Evolutionary conservation across 2,329 filamentous ascomycete genomes (phyloP).

Genomic region (Neurospora sp.): DNA sequence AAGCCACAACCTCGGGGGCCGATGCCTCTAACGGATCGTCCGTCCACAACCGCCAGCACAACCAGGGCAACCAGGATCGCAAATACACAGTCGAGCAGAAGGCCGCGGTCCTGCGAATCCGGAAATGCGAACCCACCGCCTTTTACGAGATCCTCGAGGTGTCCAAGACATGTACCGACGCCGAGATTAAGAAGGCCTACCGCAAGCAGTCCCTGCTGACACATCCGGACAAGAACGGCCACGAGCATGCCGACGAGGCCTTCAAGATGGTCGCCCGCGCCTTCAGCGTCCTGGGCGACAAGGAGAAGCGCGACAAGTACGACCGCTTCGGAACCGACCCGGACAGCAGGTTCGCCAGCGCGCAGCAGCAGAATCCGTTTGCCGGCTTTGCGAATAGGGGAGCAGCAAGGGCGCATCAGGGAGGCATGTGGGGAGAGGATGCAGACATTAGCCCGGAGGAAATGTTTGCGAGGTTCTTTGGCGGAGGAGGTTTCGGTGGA

Average conservation of each 20-base stretch:
- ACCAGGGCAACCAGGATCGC: slow-evolving; percentile 66
- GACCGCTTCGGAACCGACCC: slow-evolving; percentile 89
- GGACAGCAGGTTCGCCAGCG: slow-evolving; percentile 69
- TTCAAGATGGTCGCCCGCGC: slow-evolving; percentile 97
- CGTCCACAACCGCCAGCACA: slow-evolving; percentile 49
- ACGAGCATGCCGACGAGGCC: slow-evolving; percentile 89
- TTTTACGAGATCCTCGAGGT: slow-evolving; percentile 91
- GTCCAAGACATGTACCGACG: slow-evolving; percentile 57
- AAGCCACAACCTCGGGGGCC: slow-evolving; percentile 45
- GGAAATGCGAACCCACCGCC: slow-evolving; percentile 70
- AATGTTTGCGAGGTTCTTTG: slow-evolving; percentile 95
- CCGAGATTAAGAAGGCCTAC: slow-evolving; percentile 96
- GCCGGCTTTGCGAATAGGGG: slow-evolving; percentile 43
- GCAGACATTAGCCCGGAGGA: slow-evolving; percentile 76
- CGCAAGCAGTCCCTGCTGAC: slow-evolving; percentile 88
- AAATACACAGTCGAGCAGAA: slow-evolving; percentile 86
- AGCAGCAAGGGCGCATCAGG: slow-evolving; percentile 27
- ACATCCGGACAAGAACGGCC: slow-evolving; percentile 97
- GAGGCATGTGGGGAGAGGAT: slow-evolving; percentile 72
- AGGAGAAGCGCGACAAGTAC: slow-evolving; percentile 83
- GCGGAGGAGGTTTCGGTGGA: slow-evolving; percentile 66
- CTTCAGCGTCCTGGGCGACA: slow-evolving; percentile 85
- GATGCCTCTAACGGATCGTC: slow-evolving; percentile 33
- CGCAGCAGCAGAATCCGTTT: slow-evolving; percentile 54
- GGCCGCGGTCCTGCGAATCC: slow-evolving; percentile 80